Evolutionary conservation across 225 moss, liverwort and hornwort species (phyloP).

Genomic region (Thuidium tamariscinum): DNA sequence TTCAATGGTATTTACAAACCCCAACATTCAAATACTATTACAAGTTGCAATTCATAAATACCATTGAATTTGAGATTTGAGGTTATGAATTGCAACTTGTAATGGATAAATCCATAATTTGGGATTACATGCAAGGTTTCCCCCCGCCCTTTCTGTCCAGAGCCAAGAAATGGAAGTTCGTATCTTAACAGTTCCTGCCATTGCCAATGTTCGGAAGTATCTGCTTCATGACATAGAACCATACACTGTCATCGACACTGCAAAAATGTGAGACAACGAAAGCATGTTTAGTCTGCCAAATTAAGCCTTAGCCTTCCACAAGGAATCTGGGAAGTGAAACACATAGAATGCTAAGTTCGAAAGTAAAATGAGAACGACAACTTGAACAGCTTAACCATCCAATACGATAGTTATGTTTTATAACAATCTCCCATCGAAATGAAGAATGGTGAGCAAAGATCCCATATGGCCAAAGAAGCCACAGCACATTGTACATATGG

Average conservation of each 20-base stretch:
- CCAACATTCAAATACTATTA: no score
- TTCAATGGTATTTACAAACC: no score
- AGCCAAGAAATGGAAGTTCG: background rate
- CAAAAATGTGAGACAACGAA: background rate
- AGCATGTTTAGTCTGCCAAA: background rate
- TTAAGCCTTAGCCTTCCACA: background rate
- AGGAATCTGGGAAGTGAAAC: background rate
- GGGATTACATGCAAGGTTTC: background rate
- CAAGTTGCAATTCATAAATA: no score
- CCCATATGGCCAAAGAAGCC: background rate
- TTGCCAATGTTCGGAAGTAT: no score
- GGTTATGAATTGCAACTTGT: no score
- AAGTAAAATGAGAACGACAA: background rate
- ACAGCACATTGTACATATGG: background rate
- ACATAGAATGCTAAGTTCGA: background rate
- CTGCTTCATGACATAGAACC: background rate
- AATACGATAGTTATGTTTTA: background rate
- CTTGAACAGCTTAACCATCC: background rate
- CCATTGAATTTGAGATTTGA: no score
- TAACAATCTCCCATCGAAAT: background rate
- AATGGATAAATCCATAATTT: no score
- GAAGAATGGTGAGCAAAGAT: background rate
- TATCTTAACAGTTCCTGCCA: background rate
- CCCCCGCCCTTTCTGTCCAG: background rate
- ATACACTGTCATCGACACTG: background rate